A percentile compares a stretch with the other conserved stretches of the same genome.
Evolutionary conservation across 805 yeast species (phyloP).

Genomic region (Jamesozyma gamospora): DNA sequence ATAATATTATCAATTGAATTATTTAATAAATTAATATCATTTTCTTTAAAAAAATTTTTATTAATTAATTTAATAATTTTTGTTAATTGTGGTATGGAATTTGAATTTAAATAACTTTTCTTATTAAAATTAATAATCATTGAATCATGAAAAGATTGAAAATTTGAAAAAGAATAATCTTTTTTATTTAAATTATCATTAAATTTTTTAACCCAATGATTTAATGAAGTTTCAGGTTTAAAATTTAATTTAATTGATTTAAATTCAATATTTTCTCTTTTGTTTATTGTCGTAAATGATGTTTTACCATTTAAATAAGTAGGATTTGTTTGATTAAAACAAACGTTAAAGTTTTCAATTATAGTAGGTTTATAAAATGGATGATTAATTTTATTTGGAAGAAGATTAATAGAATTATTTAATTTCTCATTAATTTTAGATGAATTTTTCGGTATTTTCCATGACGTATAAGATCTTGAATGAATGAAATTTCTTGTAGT

Average conservation of each 20-base stretch:
- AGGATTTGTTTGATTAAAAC: constrained; percentile 14
- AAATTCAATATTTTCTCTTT: too few relatives aligned
- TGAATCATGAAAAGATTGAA: too few relatives aligned
- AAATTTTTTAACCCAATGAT: constrained; percentile 15
- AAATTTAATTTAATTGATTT: background rate
- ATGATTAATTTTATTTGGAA: constrained; percentile 12
- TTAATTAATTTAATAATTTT: constrained; percentile 2
- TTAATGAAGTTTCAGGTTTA: constrained; percentile 6
- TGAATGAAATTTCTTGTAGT: background rate
- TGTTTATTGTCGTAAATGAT: constrained; percentile 11
- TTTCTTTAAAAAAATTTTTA: background rate
- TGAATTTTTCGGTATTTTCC: constrained; percentile 1
- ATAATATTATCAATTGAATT: constrained; percentile 6
- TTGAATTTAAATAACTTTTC: background rate
- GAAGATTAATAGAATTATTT: constrained; percentile 1
- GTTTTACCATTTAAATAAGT: constrained; percentile 13
- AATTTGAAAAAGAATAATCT: too few relatives aligned
- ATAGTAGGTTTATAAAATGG: constrained; percentile 21
- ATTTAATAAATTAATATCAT: background rate
- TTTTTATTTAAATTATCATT: background rate
- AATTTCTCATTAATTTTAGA: background rate
- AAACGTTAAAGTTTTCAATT: constrained; percentile 17
- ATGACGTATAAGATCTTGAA: background rate
- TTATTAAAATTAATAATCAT: background rate
- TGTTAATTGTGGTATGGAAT: background rate